phyloP scores from a whole-genome alignment of 2,329 filamentous ascomycete species.

The Fusarium lateritium region DNA sequence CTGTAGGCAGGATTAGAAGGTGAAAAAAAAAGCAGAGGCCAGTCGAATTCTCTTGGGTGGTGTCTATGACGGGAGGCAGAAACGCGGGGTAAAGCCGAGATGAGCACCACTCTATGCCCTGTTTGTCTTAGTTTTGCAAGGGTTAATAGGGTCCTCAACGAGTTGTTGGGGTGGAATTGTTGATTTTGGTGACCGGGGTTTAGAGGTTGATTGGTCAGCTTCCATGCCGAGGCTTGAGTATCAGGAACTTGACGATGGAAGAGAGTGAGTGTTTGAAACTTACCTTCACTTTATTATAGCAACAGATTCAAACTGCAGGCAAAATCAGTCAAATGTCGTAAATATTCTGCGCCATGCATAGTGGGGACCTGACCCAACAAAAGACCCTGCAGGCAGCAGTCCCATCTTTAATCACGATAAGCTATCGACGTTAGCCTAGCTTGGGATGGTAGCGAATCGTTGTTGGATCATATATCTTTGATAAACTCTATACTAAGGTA shows the following conservation, averaged over 20 bases:
- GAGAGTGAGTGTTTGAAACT: not conserved
- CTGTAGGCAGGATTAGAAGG: not conserved
- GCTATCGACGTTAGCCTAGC: too few species aligned
- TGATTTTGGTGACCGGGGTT: not conserved
- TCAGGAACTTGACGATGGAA: constrained; percentile 13
- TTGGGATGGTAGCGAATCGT: too few species aligned
- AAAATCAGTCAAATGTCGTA: not conserved
- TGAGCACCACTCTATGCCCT: constrained; percentile 35
- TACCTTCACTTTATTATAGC: not conserved
- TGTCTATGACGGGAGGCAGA: constrained; percentile 15
- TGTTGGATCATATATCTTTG: too few species aligned
- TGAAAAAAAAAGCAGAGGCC: constrained; percentile 7
- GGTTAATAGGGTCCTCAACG: not conserved
- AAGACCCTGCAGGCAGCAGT: constrained; percentile 10
- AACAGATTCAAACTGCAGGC: constrained; percentile 1
- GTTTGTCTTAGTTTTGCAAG: constrained; percentile 24
- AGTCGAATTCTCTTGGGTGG: constrained; percentile 10
- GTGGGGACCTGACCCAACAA: constrained; percentile 20
- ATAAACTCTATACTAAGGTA: too few species aligned
- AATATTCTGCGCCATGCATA: not conserved
- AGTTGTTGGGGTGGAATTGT: constrained; percentile 26
- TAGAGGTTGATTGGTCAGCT: constrained; percentile 21
- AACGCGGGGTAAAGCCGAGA: constrained; percentile 40
- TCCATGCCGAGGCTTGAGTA: not conserved
- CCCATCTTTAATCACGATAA: too few species aligned